Base-by-base conservation (phyloP, 1,284 basidiomycete species). In the Austroboletus novae-zelandiae region DNA sequence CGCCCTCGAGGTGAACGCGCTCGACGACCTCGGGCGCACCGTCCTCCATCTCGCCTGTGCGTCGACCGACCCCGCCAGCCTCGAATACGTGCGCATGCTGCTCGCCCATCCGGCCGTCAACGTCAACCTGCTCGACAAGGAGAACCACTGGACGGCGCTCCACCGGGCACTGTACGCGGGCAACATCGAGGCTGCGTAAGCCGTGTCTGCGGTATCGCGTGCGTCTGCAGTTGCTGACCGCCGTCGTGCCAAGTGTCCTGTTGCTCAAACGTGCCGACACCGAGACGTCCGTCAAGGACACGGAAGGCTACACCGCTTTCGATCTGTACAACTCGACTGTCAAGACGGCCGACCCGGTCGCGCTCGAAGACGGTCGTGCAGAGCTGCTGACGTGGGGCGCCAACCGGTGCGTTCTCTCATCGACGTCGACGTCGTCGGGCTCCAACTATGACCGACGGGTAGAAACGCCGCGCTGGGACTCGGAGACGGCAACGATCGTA, bases 321-420 rank as follows among this genome's bases (percentile, higher is more conserved):
- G 96, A 99, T 63, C 72, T 99, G 25, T 98, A 94, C 73, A 98
- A 98, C 63, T 86, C 88, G 5, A 96, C 93, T 0, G 75, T 97
- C 30, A 80, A 84, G 52, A 86, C 82, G 13, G 85, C 83, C 1
- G 80, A 84, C 62, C 91, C 91, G 4, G 72, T 73, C 37, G 65
- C 70, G 3, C 56, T 65, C 4, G 67, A 72, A 13, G 66, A 62
- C 4, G 63, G 64, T 17, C 62, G 68, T 23, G 76, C 75, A 1
- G 86, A 97, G 48, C 72, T 99, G 13, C 90, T 84, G 60, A 92
- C 89, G 1, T 99, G 96, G 96, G 97, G 97, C 14, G 76, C 81
- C 14, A 99, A 98, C 65, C 80, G 79, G 84, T 84, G 56, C 10
- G 72, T 65, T 23, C 20, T 23, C 20, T 4, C 5, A 23, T 5